These are phyloP conservation scores for Trichosporon sp. DNA, from an alignment of 1,284 basidiomycete species.

Conservation along the genomic window DNA sequence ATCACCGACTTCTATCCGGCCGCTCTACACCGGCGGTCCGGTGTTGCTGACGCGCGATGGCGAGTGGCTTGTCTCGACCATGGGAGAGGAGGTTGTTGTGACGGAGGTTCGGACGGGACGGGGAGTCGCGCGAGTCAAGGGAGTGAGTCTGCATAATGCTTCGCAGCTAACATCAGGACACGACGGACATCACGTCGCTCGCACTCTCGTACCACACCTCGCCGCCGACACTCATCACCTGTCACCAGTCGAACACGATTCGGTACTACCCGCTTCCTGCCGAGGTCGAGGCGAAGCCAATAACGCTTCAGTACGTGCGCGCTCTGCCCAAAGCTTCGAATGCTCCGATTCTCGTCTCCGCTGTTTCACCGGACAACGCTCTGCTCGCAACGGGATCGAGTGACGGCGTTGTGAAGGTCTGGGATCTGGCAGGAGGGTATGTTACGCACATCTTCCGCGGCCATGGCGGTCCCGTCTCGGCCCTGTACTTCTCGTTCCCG, in stretches of 20 bases:
- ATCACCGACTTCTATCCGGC: slow-evolving; percentile 49
- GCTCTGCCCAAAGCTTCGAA: slow-evolving; percentile 78
- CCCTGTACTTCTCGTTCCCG: slow-evolving; percentile 73
- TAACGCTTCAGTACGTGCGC: slow-evolving; percentile 56
- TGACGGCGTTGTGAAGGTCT: slow-evolving; percentile 94
- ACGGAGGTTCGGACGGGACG: slow-evolving; percentile 70
- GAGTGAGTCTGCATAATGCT: slow-evolving; percentile 55
- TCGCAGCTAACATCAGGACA: slow-evolving; percentile 50
- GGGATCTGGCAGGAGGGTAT: slow-evolving; percentile 82
- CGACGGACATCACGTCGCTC: slow-evolving; percentile 53
- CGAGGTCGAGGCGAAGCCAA: slow-evolving; percentile 26
- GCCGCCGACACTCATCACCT: slow-evolving; percentile 51
- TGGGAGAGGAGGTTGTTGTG: slow-evolving; percentile 76
- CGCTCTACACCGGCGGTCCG: slow-evolving; percentile 82
- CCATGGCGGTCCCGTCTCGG: slow-evolving; percentile 91
- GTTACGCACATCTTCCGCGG: slow-evolving; percentile 94
- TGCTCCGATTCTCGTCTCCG: slow-evolving; percentile 85
- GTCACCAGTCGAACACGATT: slow-evolving; percentile 51
- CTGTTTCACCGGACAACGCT: slow-evolving; percentile 76
- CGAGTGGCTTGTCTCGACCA: slow-evolving; percentile 70
- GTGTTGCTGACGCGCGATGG: slow-evolving; percentile 77
- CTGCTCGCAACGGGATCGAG: slow-evolving; percentile 92
- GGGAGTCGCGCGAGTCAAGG: slow-evolving; percentile 70
- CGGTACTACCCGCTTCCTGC: slow-evolving; percentile 51
- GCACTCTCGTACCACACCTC: slow-evolving; percentile 44